phyloP scores from a whole-genome alignment of 441 rosid genomes.

The Arabidopsis lyrata region DNA sequence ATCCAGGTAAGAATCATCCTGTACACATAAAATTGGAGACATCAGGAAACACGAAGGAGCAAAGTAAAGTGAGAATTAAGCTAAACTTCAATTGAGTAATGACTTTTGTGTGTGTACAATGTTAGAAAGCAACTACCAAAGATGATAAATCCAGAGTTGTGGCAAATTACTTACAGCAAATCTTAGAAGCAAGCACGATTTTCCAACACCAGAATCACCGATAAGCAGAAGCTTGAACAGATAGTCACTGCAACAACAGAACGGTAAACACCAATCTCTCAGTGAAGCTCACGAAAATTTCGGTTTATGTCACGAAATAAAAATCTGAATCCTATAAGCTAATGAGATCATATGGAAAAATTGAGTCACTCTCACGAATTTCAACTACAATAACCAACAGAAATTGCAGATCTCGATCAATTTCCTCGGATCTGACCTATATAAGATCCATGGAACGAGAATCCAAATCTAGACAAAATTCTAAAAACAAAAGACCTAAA shows the following conservation, averaged over 20 bases:
- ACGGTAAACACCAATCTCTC: constrained; percentile 7
- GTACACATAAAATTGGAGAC: constrained; percentile 14
- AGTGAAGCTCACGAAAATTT: background rate
- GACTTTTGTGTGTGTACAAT: background rate
- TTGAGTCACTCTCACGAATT: background rate
- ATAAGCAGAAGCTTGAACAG: constrained; percentile 83
- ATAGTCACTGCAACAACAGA: constrained; percentile 57
- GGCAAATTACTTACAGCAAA: constrained; percentile 63
- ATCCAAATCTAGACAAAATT: constrained; percentile 13
- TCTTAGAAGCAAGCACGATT: constrained; percentile 85
- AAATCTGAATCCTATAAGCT: background rate
- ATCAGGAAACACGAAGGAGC: background rate
- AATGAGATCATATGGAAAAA: background rate
- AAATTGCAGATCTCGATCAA: constrained; percentile 31
- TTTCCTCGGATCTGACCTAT: constrained; percentile 27
- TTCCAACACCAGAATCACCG: constrained; percentile 89
- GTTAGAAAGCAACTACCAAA: background rate
- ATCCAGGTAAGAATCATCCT: constrained; percentile 89
- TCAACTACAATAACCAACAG: background rate
- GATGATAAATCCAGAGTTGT: background rate
- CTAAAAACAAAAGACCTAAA: background rate
- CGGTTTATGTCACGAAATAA: background rate
- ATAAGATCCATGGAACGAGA: constrained; percentile 1
- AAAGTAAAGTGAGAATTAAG: background rate
- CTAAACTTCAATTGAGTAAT: background rate